Percentiles rank a stretch among this genome's conserved stretches.
phyloP scores from a whole-genome alignment of 2,329 filamentous ascomycete genomes.

The Diplodia corticola region DNA sequence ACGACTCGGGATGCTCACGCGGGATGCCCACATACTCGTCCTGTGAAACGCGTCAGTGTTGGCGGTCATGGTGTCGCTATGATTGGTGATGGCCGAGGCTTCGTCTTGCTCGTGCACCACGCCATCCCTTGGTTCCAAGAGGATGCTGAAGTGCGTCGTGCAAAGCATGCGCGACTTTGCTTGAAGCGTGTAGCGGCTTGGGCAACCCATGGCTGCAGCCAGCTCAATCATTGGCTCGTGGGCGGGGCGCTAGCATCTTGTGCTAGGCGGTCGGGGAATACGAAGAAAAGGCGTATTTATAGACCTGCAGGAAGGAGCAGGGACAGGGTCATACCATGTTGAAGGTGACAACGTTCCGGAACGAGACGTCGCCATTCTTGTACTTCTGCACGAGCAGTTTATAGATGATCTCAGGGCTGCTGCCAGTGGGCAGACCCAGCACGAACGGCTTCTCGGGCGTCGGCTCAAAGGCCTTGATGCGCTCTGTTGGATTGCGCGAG shows the following conservation, averaged over 20 bases:
- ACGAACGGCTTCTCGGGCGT: slow-evolving; percentile 74
- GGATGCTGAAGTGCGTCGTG: too few relatives aligned
- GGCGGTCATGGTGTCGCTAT: too few relatives aligned
- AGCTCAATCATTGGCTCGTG: not conserved
- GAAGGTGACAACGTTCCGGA: slow-evolving; percentile 86
- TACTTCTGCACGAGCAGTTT: slow-evolving; percentile 70
- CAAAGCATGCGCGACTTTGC: not conserved
- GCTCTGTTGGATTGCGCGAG: slow-evolving; percentile 49
- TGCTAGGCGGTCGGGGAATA: slow-evolving; percentile 3
- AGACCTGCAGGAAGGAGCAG: not conserved
- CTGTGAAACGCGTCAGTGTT: slow-evolving; percentile 40
- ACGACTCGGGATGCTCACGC: slow-evolving; percentile 79
- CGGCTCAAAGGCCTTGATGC: slow-evolving; percentile 75
- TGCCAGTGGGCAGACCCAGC: slow-evolving; percentile 79
- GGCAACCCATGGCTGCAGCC: not conserved
- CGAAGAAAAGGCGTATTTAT: slow-evolving; percentile 16
- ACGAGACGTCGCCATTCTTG: slow-evolving; percentile 75
- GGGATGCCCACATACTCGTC: slow-evolving; percentile 87
- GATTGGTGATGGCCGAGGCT: too few relatives aligned
- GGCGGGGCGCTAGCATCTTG: not conserved
- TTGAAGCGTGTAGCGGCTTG: not conserved
- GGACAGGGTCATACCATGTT: slow-evolving; percentile 67
- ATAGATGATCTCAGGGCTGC: slow-evolving; percentile 77
- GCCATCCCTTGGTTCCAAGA: not conserved
- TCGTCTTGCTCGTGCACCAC: too few relatives aligned